Conservation (phyloP, 139 green algal genomes). For the Chlorella ohadii region DNA sequence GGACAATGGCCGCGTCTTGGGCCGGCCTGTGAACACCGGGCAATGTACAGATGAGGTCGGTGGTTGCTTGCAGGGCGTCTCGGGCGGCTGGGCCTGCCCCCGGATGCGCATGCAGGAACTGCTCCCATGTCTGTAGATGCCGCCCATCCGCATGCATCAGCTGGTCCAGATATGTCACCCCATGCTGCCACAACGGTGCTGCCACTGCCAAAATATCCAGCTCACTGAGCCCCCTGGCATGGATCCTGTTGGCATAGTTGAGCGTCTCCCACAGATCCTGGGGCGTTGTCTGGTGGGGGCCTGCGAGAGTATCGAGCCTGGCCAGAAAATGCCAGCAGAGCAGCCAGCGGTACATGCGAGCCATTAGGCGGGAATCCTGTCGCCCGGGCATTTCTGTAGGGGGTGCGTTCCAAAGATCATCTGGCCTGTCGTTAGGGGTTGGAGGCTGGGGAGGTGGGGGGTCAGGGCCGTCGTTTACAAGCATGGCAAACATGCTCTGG, state of each 20-base stretch:
- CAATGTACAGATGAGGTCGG: not conserved
- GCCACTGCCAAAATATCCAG: not conserved
- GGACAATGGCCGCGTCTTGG: not conserved
- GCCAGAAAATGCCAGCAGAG: not conserved
- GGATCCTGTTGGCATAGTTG: not conserved
- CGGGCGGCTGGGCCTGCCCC: not conserved
- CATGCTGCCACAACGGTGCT: not conserved
- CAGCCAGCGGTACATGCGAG: not conserved
- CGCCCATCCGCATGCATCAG: not conserved
- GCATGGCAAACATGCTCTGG: not conserved
- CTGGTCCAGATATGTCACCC: not conserved
- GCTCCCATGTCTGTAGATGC: not conserved
- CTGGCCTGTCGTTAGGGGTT: not conserved
- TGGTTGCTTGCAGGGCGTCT: not conserved
- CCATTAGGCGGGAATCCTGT: not conserved
- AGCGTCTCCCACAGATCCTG: not conserved
- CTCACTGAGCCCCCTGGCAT: not conserved
- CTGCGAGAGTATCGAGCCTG: not conserved
- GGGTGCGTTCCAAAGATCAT: not conserved
- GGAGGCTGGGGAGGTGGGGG: not conserved
- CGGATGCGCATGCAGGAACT: not conserved
- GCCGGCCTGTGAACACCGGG: not conserved
- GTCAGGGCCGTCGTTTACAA: not conserved
- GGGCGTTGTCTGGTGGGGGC: not conserved
- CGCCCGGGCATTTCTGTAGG: too few species aligned